phyloP scores from a whole-genome alignment of 2,329 filamentous ascomycete species.

The Apiospora pterosperma region DNA sequence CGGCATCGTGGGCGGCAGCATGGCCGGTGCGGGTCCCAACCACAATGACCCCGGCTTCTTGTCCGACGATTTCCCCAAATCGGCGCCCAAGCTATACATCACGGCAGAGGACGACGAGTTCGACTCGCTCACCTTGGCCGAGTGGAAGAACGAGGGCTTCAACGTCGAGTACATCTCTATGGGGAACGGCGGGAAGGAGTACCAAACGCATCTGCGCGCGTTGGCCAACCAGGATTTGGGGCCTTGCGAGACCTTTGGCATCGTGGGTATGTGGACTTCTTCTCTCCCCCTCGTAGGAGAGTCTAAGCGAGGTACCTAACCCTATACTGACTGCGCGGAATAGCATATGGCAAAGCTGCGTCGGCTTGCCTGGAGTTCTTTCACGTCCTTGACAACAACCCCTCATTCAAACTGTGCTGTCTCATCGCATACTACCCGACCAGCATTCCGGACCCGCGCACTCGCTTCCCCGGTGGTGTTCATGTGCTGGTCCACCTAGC shows the following conservation, averaged over 20 bases:
- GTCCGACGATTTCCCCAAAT: slow-evolving; percentile 35
- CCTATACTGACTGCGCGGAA: background rate
- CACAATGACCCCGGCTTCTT: slow-evolving; percentile 39
- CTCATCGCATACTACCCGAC: slow-evolving; percentile 45
- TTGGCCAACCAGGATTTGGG: slow-evolving; percentile 30
- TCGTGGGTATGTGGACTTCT: slow-evolving; percentile 31
- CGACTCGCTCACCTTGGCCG: slow-evolving; percentile 31
- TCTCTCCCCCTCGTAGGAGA: background rate
- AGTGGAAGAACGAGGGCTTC: slow-evolving; percentile 42
- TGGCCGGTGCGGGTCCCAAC: slow-evolving; percentile 25
- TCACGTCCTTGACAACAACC: slow-evolving; percentile 41
- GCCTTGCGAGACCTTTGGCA: slow-evolving; percentile 41
- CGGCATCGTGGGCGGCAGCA: slow-evolving; percentile 21
- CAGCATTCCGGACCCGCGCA: slow-evolving; percentile 38
- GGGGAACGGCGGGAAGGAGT: slow-evolving; percentile 31
- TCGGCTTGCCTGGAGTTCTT: slow-evolving; percentile 40
- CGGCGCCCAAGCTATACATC: slow-evolving; percentile 37
- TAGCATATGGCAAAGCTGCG: slow-evolving; percentile 43
- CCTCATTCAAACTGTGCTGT: slow-evolving; percentile 37
- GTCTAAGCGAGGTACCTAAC: too few relatives aligned
- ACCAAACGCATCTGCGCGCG: slow-evolving; percentile 29
- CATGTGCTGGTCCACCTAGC: slow-evolving; percentile 38
- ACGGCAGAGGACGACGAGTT: slow-evolving; percentile 41
- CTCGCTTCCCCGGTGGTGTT: slow-evolving; percentile 36
- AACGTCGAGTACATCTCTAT: slow-evolving; percentile 39